Evolutionary conservation across 2,329 filamentous ascomycete species (phyloP), one percentile per base, ranked within the genome.

Genomic region (Fonsecaea pugnacius): DNA sequence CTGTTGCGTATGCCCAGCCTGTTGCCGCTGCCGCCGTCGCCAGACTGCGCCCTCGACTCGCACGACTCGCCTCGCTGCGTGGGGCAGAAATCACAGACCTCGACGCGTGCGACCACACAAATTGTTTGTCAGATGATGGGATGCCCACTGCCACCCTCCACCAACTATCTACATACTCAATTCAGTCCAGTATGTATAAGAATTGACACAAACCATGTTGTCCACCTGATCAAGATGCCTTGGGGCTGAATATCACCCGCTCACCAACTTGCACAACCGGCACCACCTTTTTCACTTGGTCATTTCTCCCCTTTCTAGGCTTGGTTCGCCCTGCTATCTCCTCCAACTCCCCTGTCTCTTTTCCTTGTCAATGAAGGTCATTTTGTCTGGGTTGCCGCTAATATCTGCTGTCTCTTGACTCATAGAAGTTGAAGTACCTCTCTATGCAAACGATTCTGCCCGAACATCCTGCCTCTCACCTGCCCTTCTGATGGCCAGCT

Each of bases 401-500:
- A 59, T 33, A 18, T 21, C 33, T 21, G 33, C 36, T 59, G 35
- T 38, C 14, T 36, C 46, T 35, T 35, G 40, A 38, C 33, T 51
- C n/a, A 50, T 30, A 32, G 40, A 58, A 36, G 9, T 4, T 14
- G n/a, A 27, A 30, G 33, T 52, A 5, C 32, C 16, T 32, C 18
- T 33, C 38, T 9, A 33, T 60, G 40, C 27, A 21, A 43, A n/a
- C 33, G 36, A 18, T 48, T 48, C 56, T 30, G 4, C 33, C 40
- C 50, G 48, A 46, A 30, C 16, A 46, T 57, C 18, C 46, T 55
- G 36, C 36, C 33, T 43, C 54, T 40, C 33, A 46, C 33, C 50
- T 59, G 32, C 27, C 46, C 46, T 30, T 51, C 24, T 58, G 14
- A 66, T 66, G 64, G 55, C 58, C 66, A 60, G 61, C 62, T 66